phyloP scores from a whole-genome alignment of 139 green algal species.

The Mesotaenium endlicherianum region DNA sequence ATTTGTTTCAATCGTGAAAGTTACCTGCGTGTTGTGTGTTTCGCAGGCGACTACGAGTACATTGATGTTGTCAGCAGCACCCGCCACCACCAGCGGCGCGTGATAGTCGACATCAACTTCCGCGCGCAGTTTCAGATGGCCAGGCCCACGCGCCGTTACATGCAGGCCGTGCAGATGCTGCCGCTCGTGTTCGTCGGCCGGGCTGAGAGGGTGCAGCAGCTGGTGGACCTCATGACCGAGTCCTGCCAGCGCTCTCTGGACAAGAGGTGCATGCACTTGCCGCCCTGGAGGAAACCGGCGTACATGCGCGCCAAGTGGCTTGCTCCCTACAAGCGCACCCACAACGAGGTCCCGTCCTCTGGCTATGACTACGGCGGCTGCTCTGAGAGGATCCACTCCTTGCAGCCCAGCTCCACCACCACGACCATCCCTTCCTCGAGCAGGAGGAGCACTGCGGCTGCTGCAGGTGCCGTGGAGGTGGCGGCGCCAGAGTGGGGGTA shows the following conservation, averaged over 20 bases:
- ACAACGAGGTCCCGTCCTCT: background rate
- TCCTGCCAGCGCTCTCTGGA: background rate
- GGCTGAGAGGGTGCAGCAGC: background rate
- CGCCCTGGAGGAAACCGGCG: conserved; percentile 2
- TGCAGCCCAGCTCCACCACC: too few relatives aligned
- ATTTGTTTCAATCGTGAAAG: too few relatives aligned
- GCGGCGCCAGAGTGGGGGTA: too few relatives aligned
- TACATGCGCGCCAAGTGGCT: conserved; percentile 28
- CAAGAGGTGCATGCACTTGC: background rate
- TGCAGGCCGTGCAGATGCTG: background rate
- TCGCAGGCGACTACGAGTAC: conserved; percentile 17
- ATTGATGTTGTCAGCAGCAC: conserved; percentile 11
- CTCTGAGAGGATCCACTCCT: too few relatives aligned
- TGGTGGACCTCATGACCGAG: conserved; percentile 1
- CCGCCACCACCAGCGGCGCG: background rate
- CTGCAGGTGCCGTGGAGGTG: too few relatives aligned
- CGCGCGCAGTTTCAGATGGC: conserved; percentile 19
- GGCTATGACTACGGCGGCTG: too few relatives aligned
- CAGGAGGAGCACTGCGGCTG: too few relatives aligned
- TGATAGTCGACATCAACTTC: conserved; percentile 31
- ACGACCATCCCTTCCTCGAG: too few relatives aligned
- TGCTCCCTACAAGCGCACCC: background rate
- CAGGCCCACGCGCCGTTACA: background rate
- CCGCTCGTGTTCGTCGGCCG: conserved; percentile 29
- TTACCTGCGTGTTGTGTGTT: too few relatives aligned